Conservation (phyloP, 306 rosid genomes). For the Lotus japonicus region DNA sequence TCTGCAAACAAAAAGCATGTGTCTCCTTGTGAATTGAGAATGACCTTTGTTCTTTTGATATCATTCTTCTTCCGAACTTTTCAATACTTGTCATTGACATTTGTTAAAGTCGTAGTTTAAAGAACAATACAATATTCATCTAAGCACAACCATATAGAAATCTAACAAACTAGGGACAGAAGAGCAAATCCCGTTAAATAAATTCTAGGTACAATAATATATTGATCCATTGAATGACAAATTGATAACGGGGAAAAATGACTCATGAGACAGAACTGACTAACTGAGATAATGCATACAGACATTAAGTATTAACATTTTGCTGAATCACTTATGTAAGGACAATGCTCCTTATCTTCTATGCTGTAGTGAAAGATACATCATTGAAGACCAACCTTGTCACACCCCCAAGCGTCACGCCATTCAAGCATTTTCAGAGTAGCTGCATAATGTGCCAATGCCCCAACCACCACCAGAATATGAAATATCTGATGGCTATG, state of each 20-base stretch:
- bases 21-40: neutral
- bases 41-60: neutral
- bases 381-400: neutral
- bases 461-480: constrained; percentile 76
- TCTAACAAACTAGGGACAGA: neutral
- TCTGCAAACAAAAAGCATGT: no score
- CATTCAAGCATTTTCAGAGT: constrained; percentile 67
- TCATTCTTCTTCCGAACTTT: neutral
- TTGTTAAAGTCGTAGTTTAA: neutral
- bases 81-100: neutral
- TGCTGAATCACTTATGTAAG: neutral
- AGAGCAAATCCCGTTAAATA: neutral
- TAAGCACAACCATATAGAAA: neutral
- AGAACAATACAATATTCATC: neutral
- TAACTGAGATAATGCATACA: neutral
- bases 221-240: constrained; percentile 2
- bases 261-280: neutral
- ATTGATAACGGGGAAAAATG: neutral
- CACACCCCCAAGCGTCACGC: constrained; percentile 62
- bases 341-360: neutral
- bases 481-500: constrained; percentile 96
- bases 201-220: constrained; percentile 13
- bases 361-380: neutral
- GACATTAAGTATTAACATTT: neutral
- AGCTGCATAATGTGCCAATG: constrained; percentile 80